phyloP scores from a whole-genome alignment of 1,284 basidiomycete species.

The Puccinia horiana region DNA sequence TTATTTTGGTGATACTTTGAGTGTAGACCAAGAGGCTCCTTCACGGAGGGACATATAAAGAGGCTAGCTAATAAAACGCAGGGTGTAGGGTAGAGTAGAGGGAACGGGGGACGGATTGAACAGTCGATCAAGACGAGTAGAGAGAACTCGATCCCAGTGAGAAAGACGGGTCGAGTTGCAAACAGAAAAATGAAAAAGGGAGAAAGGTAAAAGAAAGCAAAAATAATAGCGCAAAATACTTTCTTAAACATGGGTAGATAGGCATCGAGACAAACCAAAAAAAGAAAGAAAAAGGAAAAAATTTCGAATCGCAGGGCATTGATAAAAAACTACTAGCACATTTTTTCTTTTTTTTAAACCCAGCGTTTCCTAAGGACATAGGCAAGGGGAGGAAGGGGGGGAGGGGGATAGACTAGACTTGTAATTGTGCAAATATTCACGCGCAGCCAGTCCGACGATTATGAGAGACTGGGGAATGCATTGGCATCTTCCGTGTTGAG shows the following conservation, averaged over 20 bases:
- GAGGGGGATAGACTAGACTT: neutral
- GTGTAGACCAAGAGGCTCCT: no score
- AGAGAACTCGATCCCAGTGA: neutral
- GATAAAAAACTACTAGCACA: constrained; percentile 23
- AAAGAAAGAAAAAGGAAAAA: no score
- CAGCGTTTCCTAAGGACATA: neutral
- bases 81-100: no score
- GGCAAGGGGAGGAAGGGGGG: neutral
- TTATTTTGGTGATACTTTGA: no score
- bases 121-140: no score
- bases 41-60: no score
- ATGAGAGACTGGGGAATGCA: constrained; percentile 46
- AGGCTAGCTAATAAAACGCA: no score
- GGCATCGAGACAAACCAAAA: constrained; percentile 3
- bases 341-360: constrained; percentile 17
- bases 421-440: neutral
- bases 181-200: neutral
- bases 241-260: constrained; percentile 28
- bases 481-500: constrained; percentile 45
- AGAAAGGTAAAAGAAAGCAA: neutral
- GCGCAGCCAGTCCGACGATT: neutral
- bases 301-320: constrained; percentile 7
- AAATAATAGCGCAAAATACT: neutral
- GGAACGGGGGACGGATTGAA: neutral
- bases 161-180: constrained; percentile 8